Conservation (phyloP, 768 basidiomycete species). For the Lepiota brunneoincarnata region DNA sequence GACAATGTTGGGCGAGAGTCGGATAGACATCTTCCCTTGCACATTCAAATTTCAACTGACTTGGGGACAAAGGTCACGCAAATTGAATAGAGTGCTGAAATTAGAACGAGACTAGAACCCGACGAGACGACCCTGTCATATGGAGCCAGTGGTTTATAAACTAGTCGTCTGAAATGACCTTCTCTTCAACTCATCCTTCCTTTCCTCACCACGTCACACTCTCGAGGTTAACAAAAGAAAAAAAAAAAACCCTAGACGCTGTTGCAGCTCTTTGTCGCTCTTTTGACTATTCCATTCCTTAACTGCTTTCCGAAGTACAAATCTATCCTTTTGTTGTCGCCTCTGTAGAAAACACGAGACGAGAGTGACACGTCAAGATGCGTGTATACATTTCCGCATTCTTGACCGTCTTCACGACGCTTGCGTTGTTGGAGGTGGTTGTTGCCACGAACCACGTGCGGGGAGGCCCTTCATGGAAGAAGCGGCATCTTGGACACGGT, state of each 20-base stretch:
- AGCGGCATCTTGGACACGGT: not conserved
- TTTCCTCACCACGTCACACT: not conserved
- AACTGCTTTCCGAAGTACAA: not conserved
- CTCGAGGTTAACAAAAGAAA: not conserved
- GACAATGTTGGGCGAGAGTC: not conserved
- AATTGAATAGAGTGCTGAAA: no score
- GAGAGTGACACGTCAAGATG: not conserved
- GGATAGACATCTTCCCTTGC: no score
- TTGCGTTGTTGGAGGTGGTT: constrained; percentile 9
- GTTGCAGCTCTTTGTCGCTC: not conserved
- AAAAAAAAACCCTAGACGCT: not conserved
- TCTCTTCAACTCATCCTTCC: not conserved
- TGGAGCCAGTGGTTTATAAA: no score
- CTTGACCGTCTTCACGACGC: constrained; percentile 3
- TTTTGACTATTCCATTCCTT: constrained; percentile 3
- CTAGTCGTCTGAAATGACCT: no score
- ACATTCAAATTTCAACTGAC: no score
- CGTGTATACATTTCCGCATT: not conserved
- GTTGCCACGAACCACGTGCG: constrained; percentile 1
- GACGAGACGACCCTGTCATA: no score
- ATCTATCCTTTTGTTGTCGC: not conserved
- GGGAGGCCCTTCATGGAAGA: not conserved
- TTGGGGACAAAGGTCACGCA: no score
- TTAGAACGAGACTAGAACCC: no score
- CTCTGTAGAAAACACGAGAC: not conserved